Conservation (phyloP, 768 basidiomycete genomes). For the Tulasnella sp. region DNA sequence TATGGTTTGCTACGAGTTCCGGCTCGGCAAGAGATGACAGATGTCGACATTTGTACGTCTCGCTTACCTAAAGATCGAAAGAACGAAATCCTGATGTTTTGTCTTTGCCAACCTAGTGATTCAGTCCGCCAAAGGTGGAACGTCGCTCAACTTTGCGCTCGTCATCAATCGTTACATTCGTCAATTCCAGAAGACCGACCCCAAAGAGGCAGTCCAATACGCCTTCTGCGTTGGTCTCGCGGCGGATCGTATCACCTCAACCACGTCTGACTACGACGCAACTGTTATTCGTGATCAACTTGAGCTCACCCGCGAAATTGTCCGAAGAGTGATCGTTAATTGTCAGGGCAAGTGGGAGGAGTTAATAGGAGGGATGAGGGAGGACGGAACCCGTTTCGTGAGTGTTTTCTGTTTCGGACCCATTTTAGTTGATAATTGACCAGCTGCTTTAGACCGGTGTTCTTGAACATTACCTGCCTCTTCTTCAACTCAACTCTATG, state of each 20-base stretch:
- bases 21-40: constrained; percentile 66
- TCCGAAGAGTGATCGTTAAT: constrained; percentile 68
- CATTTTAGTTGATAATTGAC: background rate
- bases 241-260: constrained; percentile 37
- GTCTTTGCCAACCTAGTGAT: constrained; percentile 55
- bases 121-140: constrained; percentile 51
- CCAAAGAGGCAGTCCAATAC: constrained; percentile 89
- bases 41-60: constrained; percentile 65
- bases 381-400: constrained; percentile 84
- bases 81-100: background rate
- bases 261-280: background rate
- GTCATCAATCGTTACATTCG: constrained; percentile 88
- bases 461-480: constrained; percentile 69
- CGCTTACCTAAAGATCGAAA: background rate
- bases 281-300: constrained; percentile 51
- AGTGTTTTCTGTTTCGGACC: constrained; percentile 24
- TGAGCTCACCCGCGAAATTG: constrained; percentile 69
- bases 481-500: constrained; percentile 57
- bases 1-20: constrained; percentile 86
- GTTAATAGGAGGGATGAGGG: constrained; percentile 83
- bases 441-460: constrained; percentile 53
- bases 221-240: constrained; percentile 76
- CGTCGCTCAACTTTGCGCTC: constrained; percentile 69
- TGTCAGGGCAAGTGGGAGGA: constrained; percentile 80
- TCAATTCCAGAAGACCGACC: constrained; percentile 85